Base-by-base conservation (phyloP, 306 rosid genomes). In the Glycine soja region DNA sequence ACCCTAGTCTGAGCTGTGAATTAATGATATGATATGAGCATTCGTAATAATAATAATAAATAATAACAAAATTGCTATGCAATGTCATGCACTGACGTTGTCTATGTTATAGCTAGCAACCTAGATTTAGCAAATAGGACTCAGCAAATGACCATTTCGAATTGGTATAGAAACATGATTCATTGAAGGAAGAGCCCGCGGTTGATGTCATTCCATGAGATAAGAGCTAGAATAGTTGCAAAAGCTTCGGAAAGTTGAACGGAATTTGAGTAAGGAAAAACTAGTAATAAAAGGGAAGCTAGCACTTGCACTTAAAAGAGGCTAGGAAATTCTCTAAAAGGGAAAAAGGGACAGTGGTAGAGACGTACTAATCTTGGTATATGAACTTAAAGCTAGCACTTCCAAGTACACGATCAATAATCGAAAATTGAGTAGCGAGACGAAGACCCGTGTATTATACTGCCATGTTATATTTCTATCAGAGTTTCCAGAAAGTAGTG, bases 231-330 rank as follows among this genome's bases (percentile, higher is more conserved):
- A 61, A 62, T 70, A 36, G 76, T 82, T 78, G 63, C 62, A 54
- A 52, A 72, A 66, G 64, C 53, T 61, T 65, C 72, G 1, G 30
- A 24, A 24, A 24, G 30, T 24, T 24, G 40, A 36, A 36, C 16
- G 16, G 85, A 80, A 69, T 81, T 57, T 68, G 5, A 62, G 7
- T 32, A 30, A 43, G 45, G 10, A 13, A 72, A 66, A 70, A 54
- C 11, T 48, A 56, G 38, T 50, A 52, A 74, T 67, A 12, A 77
- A 82, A 5, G 74, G 84, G 10, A 68, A 80, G 43, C 13, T 69
- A 52, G 57, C 76, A 72, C 81, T 86, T 83, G 84, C 90, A 83
- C 85, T 72, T 70, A 80, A 89, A 88, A 78, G 89, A 81, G 86
- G 86, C 89, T 80, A 82, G 89, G 73, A 52, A 75, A 46, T 83